phyloP scores from a whole-genome alignment of 768 basidiomycete genomes.

The Podaxis carcinomalis region DNA sequence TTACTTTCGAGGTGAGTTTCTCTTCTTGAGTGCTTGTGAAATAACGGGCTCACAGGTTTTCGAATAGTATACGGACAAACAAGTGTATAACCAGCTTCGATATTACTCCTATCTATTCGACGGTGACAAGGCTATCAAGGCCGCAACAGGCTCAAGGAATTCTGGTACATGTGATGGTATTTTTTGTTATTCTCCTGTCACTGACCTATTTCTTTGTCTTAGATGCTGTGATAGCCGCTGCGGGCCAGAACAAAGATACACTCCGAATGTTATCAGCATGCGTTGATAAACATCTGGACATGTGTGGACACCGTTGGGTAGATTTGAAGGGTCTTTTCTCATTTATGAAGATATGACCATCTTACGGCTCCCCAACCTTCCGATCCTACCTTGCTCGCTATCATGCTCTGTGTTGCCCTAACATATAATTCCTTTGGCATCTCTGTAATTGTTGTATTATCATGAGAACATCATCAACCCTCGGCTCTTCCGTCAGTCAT shows the following conservation, averaged over 20 bases:
- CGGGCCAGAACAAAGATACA: conserved; percentile 42
- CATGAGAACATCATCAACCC: neutral
- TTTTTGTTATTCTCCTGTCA: neutral
- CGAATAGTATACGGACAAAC: conserved; percentile 73
- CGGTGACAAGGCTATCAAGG: conserved; percentile 52
- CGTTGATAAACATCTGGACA: conserved; percentile 78
- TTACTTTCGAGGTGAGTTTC: conserved; percentile 67
- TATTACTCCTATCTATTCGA: conserved; percentile 83
- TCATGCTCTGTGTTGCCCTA: neutral
- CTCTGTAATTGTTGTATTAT: neutral
- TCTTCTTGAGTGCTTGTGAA: neutral
- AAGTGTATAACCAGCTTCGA: conserved; percentile 86
- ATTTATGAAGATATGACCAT: conserved; percentile 60
- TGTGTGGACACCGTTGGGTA: conserved; percentile 89
- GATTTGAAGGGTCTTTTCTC: conserved; percentile 77
- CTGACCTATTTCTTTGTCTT: neutral
- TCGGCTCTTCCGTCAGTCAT: no score
- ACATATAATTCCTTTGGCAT: neutral
- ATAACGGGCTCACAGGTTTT: conserved; percentile 6
- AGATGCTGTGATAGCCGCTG: conserved; percentile 57
- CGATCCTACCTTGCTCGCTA: conserved; percentile 6
- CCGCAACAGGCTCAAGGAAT: conserved; percentile 42
- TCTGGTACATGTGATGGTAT: conserved; percentile 28
- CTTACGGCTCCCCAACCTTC: neutral
- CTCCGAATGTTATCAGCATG: conserved; percentile 50